Base-by-base conservation (phyloP, 345 rosid genomes). In the Alliaria petiolata region DNA sequence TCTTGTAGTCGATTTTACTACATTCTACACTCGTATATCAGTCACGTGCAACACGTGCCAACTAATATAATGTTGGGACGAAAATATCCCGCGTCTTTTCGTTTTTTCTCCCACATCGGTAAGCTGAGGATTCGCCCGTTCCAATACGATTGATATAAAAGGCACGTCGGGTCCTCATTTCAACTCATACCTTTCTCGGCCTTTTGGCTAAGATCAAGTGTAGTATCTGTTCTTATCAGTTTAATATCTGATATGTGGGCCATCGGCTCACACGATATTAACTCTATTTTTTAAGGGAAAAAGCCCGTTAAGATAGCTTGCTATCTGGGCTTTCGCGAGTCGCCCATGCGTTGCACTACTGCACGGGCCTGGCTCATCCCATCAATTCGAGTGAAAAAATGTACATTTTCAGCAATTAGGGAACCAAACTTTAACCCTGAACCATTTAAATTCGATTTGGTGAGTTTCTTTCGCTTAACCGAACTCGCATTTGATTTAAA, bases 201-300 rank as follows among this genome's bases (percentile, higher is more conserved):
- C 87, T 83, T 83, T 83, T 79, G 87, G 87, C 83, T 83, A 81
- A 83, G 87, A 83, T 81, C 85, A 81, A 83, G 83, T 81, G 83
- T 83, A 81, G 81, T 83, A 81, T 81, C 81, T 83, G 82, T 84
- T 81, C 85, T 84, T 84, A 81, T 81, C 83, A 79, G 83, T 79
- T 81, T 83, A 81, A 81, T 83, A 83, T 83, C 81, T 83, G 85
- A 83, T 83, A 83, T 66, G 80, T 64, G 76, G 72, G 22, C 49
- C 74, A 75, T 75, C 79, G 74, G 69, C 2, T 2, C 58, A 43
- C 58, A 75, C 69, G 79, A 75, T 68, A 75, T 68, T 75, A 75
- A 75, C 71, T 73, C 60, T 65, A 65, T 56, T 73, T 56, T 54
- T 73, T 38, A 0, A 55, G 66, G 66, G 60, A 17, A 53, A n/a